A percentile compares a stretch with the other conserved stretches of the same genome.
Conservation (phyloP, 495 filamentous ascomycete genomes). For the Elasticomyces elasticus region DNA sequence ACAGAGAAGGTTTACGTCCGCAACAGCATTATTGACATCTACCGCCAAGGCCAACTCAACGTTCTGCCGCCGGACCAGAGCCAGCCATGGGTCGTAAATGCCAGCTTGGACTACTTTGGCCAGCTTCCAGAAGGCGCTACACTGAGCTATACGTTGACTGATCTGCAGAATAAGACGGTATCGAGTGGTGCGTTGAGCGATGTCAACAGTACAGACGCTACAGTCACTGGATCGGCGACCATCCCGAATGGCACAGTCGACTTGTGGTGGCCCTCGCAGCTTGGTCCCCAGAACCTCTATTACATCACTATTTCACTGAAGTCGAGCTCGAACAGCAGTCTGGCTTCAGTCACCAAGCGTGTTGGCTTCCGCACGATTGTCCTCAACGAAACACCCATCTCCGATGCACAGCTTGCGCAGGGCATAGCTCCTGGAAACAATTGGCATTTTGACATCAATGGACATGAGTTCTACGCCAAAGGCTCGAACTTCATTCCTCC, state of each 20-base stretch:
- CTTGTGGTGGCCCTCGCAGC: conserved; percentile 55
- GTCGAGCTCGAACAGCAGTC: conserved; percentile 26
- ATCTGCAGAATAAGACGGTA: conserved; percentile 41
- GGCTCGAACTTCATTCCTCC: conserved; percentile 57
- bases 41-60: conserved; percentile 51
- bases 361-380: conserved; percentile 61
- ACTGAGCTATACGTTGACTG: conserved; percentile 46
- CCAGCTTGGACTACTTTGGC: conserved; percentile 55
- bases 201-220: conserved; percentile 37
- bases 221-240: conserved; percentile 42
- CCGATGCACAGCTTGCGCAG: conserved; percentile 44
- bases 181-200: conserved; percentile 37
- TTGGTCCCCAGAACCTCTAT: conserved; percentile 53
- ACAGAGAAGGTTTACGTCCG: conserved; percentile 40
- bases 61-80: conserved; percentile 50
- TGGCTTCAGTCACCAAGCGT: conserved; percentile 45
- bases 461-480: conserved; percentile 58
- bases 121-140: conserved; percentile 38
- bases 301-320: conserved; percentile 44
- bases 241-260: conserved; percentile 40
- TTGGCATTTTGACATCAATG: conserved; percentile 63
- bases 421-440: conserved; percentile 56
- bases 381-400: conserved; percentile 51
- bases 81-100: conserved; percentile 58
- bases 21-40: conserved; percentile 53